Base-by-base conservation (phyloP, 169 alveolate species). In the Babesia bigemina region DNA sequence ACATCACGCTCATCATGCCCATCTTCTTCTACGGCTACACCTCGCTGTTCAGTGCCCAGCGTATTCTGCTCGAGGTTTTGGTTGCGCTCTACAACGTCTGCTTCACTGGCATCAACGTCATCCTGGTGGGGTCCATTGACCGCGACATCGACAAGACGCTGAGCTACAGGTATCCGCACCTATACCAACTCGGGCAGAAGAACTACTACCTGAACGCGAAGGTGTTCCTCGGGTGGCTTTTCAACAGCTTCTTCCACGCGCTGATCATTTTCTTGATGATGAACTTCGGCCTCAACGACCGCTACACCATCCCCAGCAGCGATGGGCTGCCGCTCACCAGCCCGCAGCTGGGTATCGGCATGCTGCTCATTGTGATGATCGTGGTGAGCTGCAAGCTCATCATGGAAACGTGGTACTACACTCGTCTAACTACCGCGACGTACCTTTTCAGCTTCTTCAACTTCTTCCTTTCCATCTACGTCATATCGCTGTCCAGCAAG, bases 11-110 rank as follows among this genome's bases (percentile, higher is more conserved):
- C 74, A 93, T 97, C 24, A 86, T 96, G 36, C 98, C 99, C 11
- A 92, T 96, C 70, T 94, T 96, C 79, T 93, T 93, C 85, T 97
- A 92, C 86, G 97, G 98, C 8, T 93, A 91, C 66, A 61, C 95
- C 62, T 92, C 95, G 53, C 93, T 94, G 45, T 96, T 91, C 88
- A 91, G 98, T 47, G 99, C 99, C 17, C 96, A 97, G 75, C 96
- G 98, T 42, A 88, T 97, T 24, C 96, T 94, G 61, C 86, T 71
- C 73, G 99, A 97, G 88, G 95, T 95, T 63, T 95, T 97, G 95
- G 95, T 94, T 63, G 97, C 96, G 60, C 92, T 98, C 58, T 96
- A 95, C 87, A 98, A 98, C 83, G 93, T 97, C 59, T 76, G 94
- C 28, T 96, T 96, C 84, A 97, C 99, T 8, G 90, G 98, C 3